phyloP scores from a whole-genome alignment of 2,329 filamentous ascomycete genomes.

The Neopestalotiopsis sp. region DNA sequence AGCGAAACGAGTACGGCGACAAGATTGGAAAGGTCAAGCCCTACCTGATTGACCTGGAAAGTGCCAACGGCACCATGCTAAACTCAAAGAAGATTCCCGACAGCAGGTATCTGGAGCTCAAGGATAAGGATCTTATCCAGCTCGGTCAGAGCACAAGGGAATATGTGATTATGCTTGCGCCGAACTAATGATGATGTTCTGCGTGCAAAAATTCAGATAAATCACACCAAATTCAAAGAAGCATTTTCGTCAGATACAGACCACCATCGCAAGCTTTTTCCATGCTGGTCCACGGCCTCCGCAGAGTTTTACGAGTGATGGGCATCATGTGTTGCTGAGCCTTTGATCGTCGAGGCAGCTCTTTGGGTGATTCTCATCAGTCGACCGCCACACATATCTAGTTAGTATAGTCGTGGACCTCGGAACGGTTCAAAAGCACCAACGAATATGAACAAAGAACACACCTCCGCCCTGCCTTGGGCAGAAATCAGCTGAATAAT shows the following conservation, averaged over 20 bases:
- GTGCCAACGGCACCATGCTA: constrained; percentile 85
- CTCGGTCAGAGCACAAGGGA: constrained; percentile 90
- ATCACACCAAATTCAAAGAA: not conserved
- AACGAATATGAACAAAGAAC: not conserved
- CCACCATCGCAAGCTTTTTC: not conserved
- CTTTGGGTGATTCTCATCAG: not conserved
- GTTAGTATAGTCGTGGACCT: not conserved
- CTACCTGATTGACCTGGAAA: constrained; percentile 93
- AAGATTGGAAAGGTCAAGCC: constrained; percentile 79
- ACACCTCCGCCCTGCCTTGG: not conserved
- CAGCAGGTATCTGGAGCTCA: constrained; percentile 83
- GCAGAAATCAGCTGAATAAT: not conserved
- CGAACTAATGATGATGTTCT: constrained; percentile 44
- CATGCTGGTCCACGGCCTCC: not conserved
- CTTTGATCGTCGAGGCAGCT: too few relatives aligned
- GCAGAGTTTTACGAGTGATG: not conserved
- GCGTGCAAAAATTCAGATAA: not conserved
- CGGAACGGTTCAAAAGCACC: not conserved
- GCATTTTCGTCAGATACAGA: not conserved
- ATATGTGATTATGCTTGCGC: constrained; percentile 90
- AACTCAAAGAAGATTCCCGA: constrained; percentile 77
- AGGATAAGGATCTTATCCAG: constrained; percentile 85
- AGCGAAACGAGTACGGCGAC: constrained; percentile 86
- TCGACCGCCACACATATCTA: not conserved
- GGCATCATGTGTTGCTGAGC: not conserved